A percentile compares a stretch with the other conserved stretches of the same genome.
Conservation (phyloP, 2,329 filamentous ascomycete species). For the Parastagonospora avenae region DNA sequence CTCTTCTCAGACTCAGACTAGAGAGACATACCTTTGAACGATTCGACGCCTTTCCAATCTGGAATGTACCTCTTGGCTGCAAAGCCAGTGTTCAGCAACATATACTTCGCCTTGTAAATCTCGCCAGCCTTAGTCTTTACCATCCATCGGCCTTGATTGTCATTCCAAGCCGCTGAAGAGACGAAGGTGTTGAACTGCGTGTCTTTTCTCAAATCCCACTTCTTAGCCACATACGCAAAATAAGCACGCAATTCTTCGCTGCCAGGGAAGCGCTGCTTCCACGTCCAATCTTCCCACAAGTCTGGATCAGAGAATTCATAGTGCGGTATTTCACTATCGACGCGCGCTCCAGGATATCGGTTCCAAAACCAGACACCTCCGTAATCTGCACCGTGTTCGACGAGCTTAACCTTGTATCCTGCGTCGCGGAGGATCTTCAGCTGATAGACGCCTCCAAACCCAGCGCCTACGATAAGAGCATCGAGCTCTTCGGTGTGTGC, state of each 20-base stretch:
- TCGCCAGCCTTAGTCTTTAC: slow-evolving; percentile 51
- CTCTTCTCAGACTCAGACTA: neutral
- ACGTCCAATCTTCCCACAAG: slow-evolving; percentile 24
- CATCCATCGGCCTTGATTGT: slow-evolving; percentile 48
- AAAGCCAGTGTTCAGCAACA: slow-evolving; percentile 56
- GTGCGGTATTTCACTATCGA: slow-evolving; percentile 25
- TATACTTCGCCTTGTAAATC: slow-evolving; percentile 48
- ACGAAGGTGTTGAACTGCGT: slow-evolving; percentile 52
- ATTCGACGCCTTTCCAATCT: slow-evolving; percentile 42
- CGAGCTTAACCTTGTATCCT: slow-evolving; percentile 26
- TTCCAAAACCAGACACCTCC: slow-evolving; percentile 39
- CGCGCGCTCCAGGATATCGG: slow-evolving; percentile 35
- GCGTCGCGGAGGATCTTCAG: slow-evolving; percentile 30
- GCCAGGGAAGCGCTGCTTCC: slow-evolving; percentile 26
- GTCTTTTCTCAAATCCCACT: slow-evolving; percentile 26
- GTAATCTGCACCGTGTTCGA: slow-evolving; percentile 22
- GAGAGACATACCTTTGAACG: slow-evolving; percentile 23
- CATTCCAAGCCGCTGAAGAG: slow-evolving; percentile 49
- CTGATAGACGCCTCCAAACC: slow-evolving; percentile 36
- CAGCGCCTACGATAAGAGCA: slow-evolving; percentile 27
- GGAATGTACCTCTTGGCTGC: slow-evolving; percentile 53
- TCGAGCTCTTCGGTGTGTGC: neutral
- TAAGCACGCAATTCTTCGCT: slow-evolving; percentile 24
- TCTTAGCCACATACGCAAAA: slow-evolving; percentile 24
- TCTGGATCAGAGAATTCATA: slow-evolving; percentile 30